These are phyloP conservation scores for Tuber magnatum DNA, from an alignment of 495 filamentous ascomycete species.

Conservation along the genomic window DNA sequence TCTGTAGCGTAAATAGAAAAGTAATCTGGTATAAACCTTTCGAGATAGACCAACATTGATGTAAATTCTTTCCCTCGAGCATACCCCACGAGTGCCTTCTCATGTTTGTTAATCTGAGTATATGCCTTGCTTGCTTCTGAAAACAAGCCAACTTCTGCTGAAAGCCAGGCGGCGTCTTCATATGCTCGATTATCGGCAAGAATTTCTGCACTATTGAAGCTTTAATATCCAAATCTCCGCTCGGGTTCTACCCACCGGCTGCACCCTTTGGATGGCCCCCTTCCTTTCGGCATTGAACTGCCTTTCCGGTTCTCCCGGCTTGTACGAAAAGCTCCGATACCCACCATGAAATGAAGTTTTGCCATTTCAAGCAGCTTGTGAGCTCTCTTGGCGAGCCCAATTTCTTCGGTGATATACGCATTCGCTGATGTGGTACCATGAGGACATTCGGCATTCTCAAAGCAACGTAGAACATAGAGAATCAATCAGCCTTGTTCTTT, in stretches of 20 bases:
- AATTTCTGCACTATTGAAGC: slow-evolving; percentile 16
- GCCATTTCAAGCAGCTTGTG: slow-evolving; percentile 6
- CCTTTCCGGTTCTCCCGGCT: slow-evolving; percentile 9
- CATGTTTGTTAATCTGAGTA: slow-evolving; percentile 12
- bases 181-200: slow-evolving; percentile 13
- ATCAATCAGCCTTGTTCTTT: neutral
- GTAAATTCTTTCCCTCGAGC: slow-evolving; percentile 4
- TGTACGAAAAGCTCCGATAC: slow-evolving; percentile 17
- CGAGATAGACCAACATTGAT: slow-evolving; percentile 10
- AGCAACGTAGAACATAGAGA: slow-evolving; percentile 26
- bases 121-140: slow-evolving; percentile 12
- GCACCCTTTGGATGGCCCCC: slow-evolving; percentile 18
- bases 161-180: slow-evolving; percentile 21
- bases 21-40: neutral
- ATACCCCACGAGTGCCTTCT: slow-evolving; percentile 16
- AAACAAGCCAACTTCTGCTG: slow-evolving; percentile 1
- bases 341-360: slow-evolving; percentile 7
- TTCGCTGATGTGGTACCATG: slow-evolving; percentile 11
- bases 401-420: slow-evolving; percentile 21
- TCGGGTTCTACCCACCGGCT: slow-evolving; percentile 6
- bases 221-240: no score
- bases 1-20: neutral
- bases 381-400: slow-evolving; percentile 13
- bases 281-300: slow-evolving; percentile 23
- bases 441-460: slow-evolving; percentile 15